Percentiles rank a stretch among this genome's conserved stretches.
phyloP scores from a whole-genome alignment of 169 alveolate genomes.

The Prorocentrum cordatum region DNA sequence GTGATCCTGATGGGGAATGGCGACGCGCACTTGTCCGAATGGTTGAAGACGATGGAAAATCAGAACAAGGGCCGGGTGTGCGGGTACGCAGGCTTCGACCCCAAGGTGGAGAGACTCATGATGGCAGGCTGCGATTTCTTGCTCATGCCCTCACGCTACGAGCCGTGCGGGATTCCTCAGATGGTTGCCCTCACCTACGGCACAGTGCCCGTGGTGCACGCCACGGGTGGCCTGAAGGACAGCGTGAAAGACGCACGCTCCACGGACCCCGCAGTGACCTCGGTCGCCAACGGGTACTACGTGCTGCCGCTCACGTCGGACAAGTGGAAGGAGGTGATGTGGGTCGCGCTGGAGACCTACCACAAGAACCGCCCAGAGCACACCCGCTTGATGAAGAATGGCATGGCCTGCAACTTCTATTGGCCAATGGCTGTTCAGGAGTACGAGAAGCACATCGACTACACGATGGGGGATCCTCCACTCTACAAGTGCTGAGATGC shows the following conservation, averaged over 20 bases:
- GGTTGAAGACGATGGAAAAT: constrained; percentile 2
- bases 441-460: background rate
- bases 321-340: background rate
- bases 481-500: no score
- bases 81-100: constrained; percentile 61
- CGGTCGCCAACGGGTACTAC: background rate
- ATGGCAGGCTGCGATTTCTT: constrained; percentile 62
- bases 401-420: background rate
- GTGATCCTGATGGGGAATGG: constrained; percentile 55
- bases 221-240: constrained; percentile 46
- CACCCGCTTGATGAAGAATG: background rate
- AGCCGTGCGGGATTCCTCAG: constrained; percentile 68
- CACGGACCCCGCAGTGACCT: background rate
- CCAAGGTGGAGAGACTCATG: constrained; percentile 46
- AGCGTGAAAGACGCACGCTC: constrained; percentile 2
- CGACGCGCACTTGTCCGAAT: constrained; percentile 13
- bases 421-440: constrained; percentile 66
- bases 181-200: constrained; percentile 16
- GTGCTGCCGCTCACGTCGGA: background rate
- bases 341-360: background rate
- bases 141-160: constrained; percentile 56
- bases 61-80: constrained; percentile 8
- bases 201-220: constrained; percentile 56
- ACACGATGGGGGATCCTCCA: background rate
- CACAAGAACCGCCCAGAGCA: background rate